Base-by-base conservation (phyloP, 1,284 basidiomycete genomes). In the Tremellales sp. region DNA sequence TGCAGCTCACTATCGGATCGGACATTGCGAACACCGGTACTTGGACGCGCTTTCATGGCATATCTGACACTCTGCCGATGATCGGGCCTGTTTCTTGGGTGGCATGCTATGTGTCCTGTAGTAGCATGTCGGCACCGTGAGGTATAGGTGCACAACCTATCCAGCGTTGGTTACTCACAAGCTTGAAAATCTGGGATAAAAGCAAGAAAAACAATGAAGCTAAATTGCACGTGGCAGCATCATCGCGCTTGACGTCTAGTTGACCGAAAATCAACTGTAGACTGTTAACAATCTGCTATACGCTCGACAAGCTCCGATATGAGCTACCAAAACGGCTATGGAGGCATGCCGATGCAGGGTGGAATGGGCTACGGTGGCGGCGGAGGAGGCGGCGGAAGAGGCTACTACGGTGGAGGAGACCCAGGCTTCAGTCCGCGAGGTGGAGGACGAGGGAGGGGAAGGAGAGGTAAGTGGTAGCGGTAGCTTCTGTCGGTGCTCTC, bases 11-110 rank as follows among this genome's bases (percentile, higher is more conserved):
- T 74, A 74, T 52, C 70, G 48, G 21, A 62, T 53, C 2, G 63
- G 62, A 57, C 72, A 74, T 26, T 55, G 55, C 13, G 69, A 56
- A 52, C 72, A 74, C 43, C 68, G 56, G 39, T 74, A 74, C 43
- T 72, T 74, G 13, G 65, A 67, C 13, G 45, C 26, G 8, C 55
- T 31, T 21, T 39, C 41, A 2, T 49, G 39, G 55, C 72, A 74
- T 21, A 72, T 51, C 24, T 56, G 60, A 48, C 71, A 73, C 25
- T 40, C 29, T 22, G 13, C 25, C 23, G 15, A 22, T 22, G 15
- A 33, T 49, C 13, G 43, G 43, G 19, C n/a, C 46, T 46, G n/a
- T n/a, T 45, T 48, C 17, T 40, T 40, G 15, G 39, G 23, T 22
- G 39, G 39, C 39, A 40, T 40, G 19, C 33, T 36, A 36, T 40